These are phyloP conservation scores for Populus tremula DNA, from an alignment of 345 rosid species.

Conservation along the genomic window DNA sequence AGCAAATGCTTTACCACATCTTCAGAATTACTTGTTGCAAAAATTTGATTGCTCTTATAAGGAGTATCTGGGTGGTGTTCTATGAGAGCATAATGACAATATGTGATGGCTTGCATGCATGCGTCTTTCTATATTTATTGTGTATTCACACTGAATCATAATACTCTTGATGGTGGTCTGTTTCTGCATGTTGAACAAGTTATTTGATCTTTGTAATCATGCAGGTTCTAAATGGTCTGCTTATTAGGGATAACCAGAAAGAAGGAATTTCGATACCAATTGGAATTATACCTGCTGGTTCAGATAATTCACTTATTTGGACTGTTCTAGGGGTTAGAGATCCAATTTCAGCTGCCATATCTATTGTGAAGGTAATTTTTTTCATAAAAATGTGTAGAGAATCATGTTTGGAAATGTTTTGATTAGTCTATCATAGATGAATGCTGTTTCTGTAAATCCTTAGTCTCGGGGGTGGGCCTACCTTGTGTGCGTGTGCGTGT, in stretches of 20 bases:
- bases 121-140: background rate
- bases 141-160: background rate
- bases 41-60: background rate
- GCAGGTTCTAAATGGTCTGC: slow-evolving; percentile 94
- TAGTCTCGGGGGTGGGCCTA: background rate
- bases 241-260: slow-evolving; percentile 78
- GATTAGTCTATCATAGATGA: background rate
- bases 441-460: background rate
- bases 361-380: slow-evolving; percentile 81
- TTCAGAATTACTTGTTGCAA: background rate
- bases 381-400: background rate
- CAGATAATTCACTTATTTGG: slow-evolving; percentile 97
- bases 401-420: background rate
- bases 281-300: slow-evolving; percentile 98
- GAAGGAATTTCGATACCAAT: slow-evolving; percentile 99
- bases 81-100: background rate
- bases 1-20: background rate
- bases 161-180: background rate
- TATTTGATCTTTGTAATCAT: slow-evolving; percentile 21
- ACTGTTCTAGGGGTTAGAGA: slow-evolving; percentile 96
- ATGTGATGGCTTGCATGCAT: background rate
- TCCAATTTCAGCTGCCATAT: slow-evolving; percentile 91
- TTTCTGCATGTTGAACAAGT: background rate
- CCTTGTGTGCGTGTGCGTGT: background rate
- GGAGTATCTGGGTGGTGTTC: background rate